Conservation (phyloP, 139 green algal genomes). For the Chlamydomonas sp. region DNA sequence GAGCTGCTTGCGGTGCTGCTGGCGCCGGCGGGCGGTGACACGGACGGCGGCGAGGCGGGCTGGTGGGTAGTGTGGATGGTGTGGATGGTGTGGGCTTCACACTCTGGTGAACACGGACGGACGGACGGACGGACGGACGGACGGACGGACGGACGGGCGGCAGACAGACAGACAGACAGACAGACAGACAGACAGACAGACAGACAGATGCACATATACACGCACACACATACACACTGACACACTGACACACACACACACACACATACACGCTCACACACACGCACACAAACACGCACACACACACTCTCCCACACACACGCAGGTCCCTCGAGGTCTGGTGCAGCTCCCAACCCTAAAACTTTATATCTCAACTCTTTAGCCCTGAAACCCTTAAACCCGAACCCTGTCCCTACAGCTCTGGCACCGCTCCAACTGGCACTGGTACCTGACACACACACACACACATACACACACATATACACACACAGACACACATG, state of each 20-base stretch:
- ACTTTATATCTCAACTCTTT: background rate
- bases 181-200: too few relatives aligned
- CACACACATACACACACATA: too few relatives aligned
- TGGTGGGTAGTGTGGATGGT: background rate
- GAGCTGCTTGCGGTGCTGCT: conserved; percentile 67
- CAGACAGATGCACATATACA: background rate
- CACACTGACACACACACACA: background rate
- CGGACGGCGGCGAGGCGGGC: background rate
- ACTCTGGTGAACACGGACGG: background rate
- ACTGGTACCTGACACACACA: conserved; percentile 96
- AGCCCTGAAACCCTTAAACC: background rate
- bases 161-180: too few relatives aligned
- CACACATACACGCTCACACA: too few relatives aligned
- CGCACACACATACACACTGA: background rate
- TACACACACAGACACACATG: too few relatives aligned
- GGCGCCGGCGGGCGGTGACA: background rate
- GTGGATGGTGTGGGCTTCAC: background rate
- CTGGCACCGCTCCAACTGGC: conserved; percentile 90
- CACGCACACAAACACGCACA: too few relatives aligned
- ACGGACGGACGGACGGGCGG: background rate
- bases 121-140: too few relatives aligned
- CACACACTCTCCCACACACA: too few relatives aligned
- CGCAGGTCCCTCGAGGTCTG: too few relatives aligned
- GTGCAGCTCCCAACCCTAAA: conserved; percentile 76
- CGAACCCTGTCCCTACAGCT: conserved; percentile 49